Base-by-base conservation (phyloP, 192 early-diverging fungal genomes). In the Coemansia sp. region DNA sequence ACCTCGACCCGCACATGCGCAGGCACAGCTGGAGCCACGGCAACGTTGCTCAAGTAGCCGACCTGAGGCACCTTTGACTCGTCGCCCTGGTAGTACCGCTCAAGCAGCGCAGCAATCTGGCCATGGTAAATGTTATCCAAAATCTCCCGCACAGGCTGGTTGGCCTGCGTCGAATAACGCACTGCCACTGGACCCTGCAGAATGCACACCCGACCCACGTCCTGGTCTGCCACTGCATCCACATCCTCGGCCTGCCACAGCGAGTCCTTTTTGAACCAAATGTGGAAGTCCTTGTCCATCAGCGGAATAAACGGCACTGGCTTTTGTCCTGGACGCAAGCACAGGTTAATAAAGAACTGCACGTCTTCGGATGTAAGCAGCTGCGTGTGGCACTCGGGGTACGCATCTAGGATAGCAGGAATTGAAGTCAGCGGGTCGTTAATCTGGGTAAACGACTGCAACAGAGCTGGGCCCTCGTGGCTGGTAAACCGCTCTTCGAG, bases 191-290 rank as follows among this genome's bases (percentile, higher is more conserved):
- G 94, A 59, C 94, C 94, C 67, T 97, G 94, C 57, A 97, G 80
- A 73, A 97, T 94, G 70, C 90, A 91, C 32, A 91, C 91, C 63
- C 94, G 87, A 43, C 87, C 84, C 11, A 91, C 88, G 83, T 97
- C 95, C 78, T 93, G 88, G 64, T 84, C 93, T 9, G 91, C 87
- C 57, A 97, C 89, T 43, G 95, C 92, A 56, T 91, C 90, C 6
- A 97, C 79, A 62, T 95, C 90, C 76, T 97, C 95, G 11, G 91
- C 86, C 82, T 95, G 94, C 94, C 94, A 97, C 47, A 97, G 83
- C 27, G 92, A 94, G 78, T 97, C 94, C 89, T 97, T 97, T 87
- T 97, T 97, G 85, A 95, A 94, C 94, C 94, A 97, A 65, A 94
- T 87, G 73, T 97, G 93, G 82, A 97, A 95, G 76, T 92, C 90